Evolutionary conservation across 2,329 filamentous ascomycete genomes (phyloP).

Genomic region (Microdochium nivale): DNA sequence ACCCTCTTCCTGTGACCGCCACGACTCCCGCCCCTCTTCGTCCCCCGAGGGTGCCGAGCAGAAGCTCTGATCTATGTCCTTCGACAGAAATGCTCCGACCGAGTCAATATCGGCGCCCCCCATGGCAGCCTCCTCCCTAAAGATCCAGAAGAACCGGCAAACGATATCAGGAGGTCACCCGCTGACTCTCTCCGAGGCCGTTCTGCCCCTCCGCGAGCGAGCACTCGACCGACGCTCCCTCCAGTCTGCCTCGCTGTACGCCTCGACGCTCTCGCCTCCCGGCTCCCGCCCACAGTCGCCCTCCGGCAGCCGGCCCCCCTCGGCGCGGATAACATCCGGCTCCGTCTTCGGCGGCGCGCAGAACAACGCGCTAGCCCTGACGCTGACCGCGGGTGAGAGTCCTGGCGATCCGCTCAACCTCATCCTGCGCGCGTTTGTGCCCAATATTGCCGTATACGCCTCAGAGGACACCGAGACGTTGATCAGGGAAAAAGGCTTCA

Average conservation of each 20-base stretch:
- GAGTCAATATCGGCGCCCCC: constrained; percentile 64
- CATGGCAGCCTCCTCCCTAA: constrained; percentile 51
- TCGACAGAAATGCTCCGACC: constrained; percentile 36
- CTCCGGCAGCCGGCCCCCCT: constrained; percentile 43
- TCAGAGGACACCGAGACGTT: constrained; percentile 79
- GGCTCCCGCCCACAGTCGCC: constrained; percentile 62
- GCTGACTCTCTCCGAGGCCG: constrained; percentile 42
- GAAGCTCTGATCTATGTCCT: constrained; percentile 6
- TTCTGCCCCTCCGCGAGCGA: constrained; percentile 30
- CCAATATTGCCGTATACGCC: constrained; percentile 79
- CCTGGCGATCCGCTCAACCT: constrained; percentile 52
- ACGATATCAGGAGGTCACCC: constrained; percentile 38
- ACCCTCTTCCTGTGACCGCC: background rate
- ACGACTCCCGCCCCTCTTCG: background rate
- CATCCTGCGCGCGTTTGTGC: constrained; percentile 78
- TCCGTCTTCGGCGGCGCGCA: constrained; percentile 46
- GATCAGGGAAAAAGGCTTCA: constrained; percentile 74
- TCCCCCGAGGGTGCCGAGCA: background rate
- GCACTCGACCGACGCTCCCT: constrained; percentile 33
- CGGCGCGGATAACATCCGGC: constrained; percentile 46
- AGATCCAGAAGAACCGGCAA: constrained; percentile 53
- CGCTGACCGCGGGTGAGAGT: constrained; percentile 30
- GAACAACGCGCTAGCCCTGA: constrained; percentile 32
- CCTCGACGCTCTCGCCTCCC: constrained; percentile 59
- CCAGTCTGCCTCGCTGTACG: constrained; percentile 51